Conservation (phyloP, 768 basidiomycete species). For the Neoboletus brunneissimus region DNA sequence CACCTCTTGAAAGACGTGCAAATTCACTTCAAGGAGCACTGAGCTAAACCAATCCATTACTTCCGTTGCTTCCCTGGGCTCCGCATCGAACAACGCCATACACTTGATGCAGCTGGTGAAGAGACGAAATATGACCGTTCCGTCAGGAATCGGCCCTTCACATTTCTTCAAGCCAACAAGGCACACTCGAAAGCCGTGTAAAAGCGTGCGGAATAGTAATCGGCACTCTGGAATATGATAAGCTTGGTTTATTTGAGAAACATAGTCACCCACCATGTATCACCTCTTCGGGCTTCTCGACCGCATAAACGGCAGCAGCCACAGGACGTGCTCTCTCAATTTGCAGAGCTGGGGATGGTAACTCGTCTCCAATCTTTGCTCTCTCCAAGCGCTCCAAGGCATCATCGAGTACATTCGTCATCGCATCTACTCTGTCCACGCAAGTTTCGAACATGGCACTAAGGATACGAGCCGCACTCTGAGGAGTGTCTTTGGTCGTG, state of each 20-base stretch:
- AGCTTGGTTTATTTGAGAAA: constrained; percentile 1
- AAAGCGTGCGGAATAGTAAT: constrained; percentile 79
- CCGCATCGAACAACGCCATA: constrained; percentile 78
- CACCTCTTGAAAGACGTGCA: constrained; percentile 93
- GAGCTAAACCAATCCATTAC: constrained; percentile 78
- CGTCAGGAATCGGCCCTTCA: constrained; percentile 77
- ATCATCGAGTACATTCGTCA: constrained; percentile 57
- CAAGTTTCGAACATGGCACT: constrained; percentile 76
- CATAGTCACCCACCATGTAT: constrained; percentile 58
- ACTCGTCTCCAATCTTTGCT: constrained; percentile 38
- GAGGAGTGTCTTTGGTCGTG: constrained; percentile 66
- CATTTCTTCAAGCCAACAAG: constrained; percentile 75
- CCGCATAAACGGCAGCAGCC: constrained; percentile 68
- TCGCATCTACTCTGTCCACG: constrained; percentile 79
- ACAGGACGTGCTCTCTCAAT: constrained; percentile 89
- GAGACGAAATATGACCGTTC: constrained; percentile 80
- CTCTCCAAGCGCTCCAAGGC: constrained; percentile 48
- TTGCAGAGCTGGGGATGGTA: constrained; percentile 51
- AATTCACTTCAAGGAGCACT: constrained; percentile 76
- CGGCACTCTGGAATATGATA: constrained; percentile 62
- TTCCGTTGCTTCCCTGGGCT: constrained; percentile 68
- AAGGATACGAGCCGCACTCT: constrained; percentile 68
- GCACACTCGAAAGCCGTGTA: constrained; percentile 84
- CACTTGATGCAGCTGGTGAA: constrained; percentile 84
- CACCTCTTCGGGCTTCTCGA: constrained; percentile 80